Conservation (phyloP, 768 basidiomycete species). For the Suillus plorans region DNA sequence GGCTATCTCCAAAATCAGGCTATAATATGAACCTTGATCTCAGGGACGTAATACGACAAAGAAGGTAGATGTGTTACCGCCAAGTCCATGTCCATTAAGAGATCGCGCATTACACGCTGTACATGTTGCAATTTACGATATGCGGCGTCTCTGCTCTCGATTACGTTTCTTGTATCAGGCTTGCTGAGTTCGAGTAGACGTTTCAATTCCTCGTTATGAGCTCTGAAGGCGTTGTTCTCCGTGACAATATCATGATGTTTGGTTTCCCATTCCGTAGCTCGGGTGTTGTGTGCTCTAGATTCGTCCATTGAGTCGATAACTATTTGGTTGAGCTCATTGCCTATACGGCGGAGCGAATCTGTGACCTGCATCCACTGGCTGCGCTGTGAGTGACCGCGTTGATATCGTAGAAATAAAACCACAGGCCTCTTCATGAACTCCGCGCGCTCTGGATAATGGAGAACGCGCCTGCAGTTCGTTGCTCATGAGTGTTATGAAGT, state of each 20-base stretch:
- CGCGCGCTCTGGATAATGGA: constrained; percentile 18
- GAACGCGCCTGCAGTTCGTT: constrained; percentile 11
- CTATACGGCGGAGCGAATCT: constrained; percentile 26
- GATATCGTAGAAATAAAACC: neutral
- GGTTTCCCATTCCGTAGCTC: constrained; percentile 40
- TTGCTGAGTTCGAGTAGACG: constrained; percentile 22
- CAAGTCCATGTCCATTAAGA: constrained; percentile 44
- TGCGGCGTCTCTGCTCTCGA: constrained; percentile 34
- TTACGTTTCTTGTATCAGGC: constrained; percentile 25
- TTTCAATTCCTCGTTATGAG: constrained; percentile 36
- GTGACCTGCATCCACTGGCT: constrained; percentile 27
- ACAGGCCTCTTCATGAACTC: constrained; percentile 30
- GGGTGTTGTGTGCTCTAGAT: constrained; percentile 20
- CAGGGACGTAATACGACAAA: neutral
- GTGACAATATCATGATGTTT: constrained; percentile 24
- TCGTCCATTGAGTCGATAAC: constrained; percentile 24
- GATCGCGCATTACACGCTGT: constrained; percentile 39
- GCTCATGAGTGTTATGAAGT: neutral
- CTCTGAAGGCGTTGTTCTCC: constrained; percentile 27
- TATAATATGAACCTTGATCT: neutral
- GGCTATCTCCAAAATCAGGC: neutral
- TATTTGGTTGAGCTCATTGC: constrained; percentile 28
- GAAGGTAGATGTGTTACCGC: constrained; percentile 28
- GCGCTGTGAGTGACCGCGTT: neutral
- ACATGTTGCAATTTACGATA: constrained; percentile 33